Evolutionary conservation across 108 stramenopile genomes (phyloP).

Genomic region (Bacterosira constricta): DNA sequence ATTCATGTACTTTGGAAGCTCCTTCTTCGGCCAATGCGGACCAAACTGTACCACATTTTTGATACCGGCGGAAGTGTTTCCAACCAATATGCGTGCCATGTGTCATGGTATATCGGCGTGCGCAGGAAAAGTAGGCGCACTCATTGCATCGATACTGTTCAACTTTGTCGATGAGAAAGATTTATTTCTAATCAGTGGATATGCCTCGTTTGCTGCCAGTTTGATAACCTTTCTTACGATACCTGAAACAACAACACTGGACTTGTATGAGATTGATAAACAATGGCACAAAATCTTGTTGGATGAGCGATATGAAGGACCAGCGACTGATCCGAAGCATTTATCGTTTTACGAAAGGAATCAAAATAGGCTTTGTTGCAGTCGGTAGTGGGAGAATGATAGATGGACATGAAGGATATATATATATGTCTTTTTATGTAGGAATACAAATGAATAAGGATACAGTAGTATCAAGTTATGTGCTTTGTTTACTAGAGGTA

Average conservation of each 20-base stretch:
- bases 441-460: too few relatives aligned
- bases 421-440: too few relatives aligned
- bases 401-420: too few relatives aligned
- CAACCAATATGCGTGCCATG: slow-evolving; percentile 68
- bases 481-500: too few relatives aligned
- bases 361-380: slow-evolving; percentile 24
- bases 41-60: slow-evolving; percentile 80
- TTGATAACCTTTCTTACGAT: slow-evolving; percentile 62
- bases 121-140: slow-evolving; percentile 73
- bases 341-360: slow-evolving; percentile 62
- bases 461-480: too few relatives aligned
- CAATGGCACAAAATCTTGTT: slow-evolving; percentile 59
- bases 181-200: slow-evolving; percentile 63
- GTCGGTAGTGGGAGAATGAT: not conserved
- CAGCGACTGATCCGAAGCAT: slow-evolving; percentile 59
- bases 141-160: slow-evolving; percentile 71
- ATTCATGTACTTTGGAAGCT: slow-evolving; percentile 59
- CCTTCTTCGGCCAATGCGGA: slow-evolving; percentile 78
- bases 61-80: slow-evolving; percentile 64
- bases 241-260: slow-evolving; percentile 66
- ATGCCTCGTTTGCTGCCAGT: slow-evolving; percentile 56
- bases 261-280: slow-evolving; percentile 65
- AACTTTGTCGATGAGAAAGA: slow-evolving; percentile 46
- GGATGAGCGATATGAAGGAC: slow-evolving; percentile 54
- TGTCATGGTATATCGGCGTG: slow-evolving; percentile 79